Evolutionary conservation across 2,329 filamentous ascomycete genomes (phyloP), one percentile per base, ranked within the genome.

Genomic region (Aspergillus sp.): DNA sequence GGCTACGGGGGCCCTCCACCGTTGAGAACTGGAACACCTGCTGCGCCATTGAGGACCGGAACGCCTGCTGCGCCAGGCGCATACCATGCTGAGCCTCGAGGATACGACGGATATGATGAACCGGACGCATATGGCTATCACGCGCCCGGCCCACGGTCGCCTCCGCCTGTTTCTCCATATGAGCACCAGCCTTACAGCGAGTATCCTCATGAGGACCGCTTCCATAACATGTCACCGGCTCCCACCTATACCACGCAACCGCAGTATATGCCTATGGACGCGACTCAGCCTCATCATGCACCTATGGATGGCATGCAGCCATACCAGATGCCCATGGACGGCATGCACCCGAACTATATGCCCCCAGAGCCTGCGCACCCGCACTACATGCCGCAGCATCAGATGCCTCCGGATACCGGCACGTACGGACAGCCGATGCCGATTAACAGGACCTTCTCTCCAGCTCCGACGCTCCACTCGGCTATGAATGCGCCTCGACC

Each of bases 321-420:
- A 11, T 64, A 66, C 21, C 71, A 70, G 54, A 66, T 62, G 51
- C 59, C 70, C n/a, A 63, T 67, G 32, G 69, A 68, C 27, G 64
- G 64, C 23, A 57, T 68, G 1, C 54, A 44, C 6, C 39, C 53
- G 19, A 27, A 25, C 7, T 55, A 55, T 36, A 21, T 42, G 53
- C 53, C 41, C 8, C 44, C 44, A 38, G 41, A 74, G 56, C 62
- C 21, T 51, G 62, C 66, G 2, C 68, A 68, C 21, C 61, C 62
- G 11, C 64, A 66, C 23, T 72, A 70, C 51, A 66, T 62, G 51
- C 59, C 70, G 25, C 53, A 41, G 15, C 53, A 42, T 5, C 42
- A 47, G 19, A 55, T 55, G 53, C 39, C 47, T 30, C 25, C 25
- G 25, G 47, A 50, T 7, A 8, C 47, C 11, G 32, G 32, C 47